Base-by-base conservation (phyloP, 1,139 yeast genomes). In the Nakaseomyces uthaithaninus region DNA sequence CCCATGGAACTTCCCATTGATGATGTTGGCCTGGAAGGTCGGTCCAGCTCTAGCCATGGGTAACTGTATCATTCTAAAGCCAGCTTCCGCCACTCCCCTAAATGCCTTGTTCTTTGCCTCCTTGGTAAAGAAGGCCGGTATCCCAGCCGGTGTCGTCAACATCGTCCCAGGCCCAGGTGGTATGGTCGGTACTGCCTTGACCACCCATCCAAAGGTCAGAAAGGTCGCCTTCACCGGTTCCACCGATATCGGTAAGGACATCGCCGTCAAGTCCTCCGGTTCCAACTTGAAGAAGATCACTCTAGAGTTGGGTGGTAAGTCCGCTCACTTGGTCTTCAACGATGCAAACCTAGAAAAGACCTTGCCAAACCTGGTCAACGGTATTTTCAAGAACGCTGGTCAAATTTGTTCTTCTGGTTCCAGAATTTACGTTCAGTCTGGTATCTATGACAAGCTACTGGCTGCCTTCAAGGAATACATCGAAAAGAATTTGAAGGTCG, bases 371-470 rank as follows among this genome's bases (percentile, higher is more conserved):
- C 66, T 77, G 49, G 69, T 72, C 47, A 61, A 65, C 37, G 84
- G 84, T 62, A 78, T 78, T 51, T 76, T 77, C 72, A 77, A 71
- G 71, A 84, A 84, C 66, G 79, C 86, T 50, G 94, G 94, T 61
- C 93, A 84, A 67, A 84, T 82, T 38, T 84, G 94, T 64, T 79
- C 85, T 52, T 89, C 94, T 41, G 89, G 91, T 53, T 82, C 93
- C 33, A 75, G 94, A 70, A 71, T 83, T 47, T 81, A 77, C 63
- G 74, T 83, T 45, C 93, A 84, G 63, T 85, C 77, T 48, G 77
- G 75, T 40, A 69, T 81, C 51, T 82, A 83, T 64, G 87, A 81
- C 48, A 66, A 72, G 54, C 71, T 83, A 49, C 62, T 81, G 44
- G 66, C 65, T 33, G 73, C 70, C 47, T 78, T 83, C 62, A 78